phyloP scores from a whole-genome alignment of 23 red algal genomes.

The Cyanidioschyzon merolae region DNA sequence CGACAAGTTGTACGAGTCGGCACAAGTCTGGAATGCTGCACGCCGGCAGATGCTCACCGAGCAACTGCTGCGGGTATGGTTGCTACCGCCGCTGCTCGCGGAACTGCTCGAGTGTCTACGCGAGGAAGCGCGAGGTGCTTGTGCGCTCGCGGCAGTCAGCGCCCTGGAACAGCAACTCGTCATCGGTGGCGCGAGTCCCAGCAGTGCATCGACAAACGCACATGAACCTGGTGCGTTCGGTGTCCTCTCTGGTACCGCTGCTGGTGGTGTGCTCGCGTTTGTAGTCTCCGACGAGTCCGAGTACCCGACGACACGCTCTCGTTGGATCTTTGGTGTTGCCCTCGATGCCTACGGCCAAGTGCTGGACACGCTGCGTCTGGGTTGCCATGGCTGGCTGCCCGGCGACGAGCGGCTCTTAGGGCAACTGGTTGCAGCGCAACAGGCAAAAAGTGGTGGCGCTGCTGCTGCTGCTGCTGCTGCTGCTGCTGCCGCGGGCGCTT shows the following conservation, averaged over 20 bases:
- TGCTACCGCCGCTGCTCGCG: slow-evolving; percentile 5
- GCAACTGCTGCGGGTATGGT: not conserved
- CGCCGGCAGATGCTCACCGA: not conserved
- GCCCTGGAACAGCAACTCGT: not conserved
- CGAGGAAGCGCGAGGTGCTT: not conserved
- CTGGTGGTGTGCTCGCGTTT: slow-evolving; percentile 5
- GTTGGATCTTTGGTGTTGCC: slow-evolving; percentile 1
- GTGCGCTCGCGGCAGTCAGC: not conserved
- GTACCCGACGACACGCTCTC: not conserved
- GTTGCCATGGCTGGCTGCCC: not conserved
- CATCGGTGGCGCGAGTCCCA: not conserved
- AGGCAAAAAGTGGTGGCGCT: not conserved
- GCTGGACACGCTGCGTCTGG: not conserved
- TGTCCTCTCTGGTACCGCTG: not conserved
- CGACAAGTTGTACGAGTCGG: slow-evolving; percentile 10
- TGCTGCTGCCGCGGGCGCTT: not conserved
- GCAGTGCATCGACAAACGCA: too few species aligned
- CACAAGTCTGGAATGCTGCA: not conserved
- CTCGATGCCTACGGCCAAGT: slow-evolving; percentile 10
- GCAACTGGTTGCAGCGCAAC: not conserved
- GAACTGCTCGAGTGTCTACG: not conserved
- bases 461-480: not conserved
- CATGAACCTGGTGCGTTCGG: not conserved
- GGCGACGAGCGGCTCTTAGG: not conserved
- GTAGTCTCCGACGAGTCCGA: not conserved